phyloP scores from a whole-genome alignment of 1,284 basidiomycete species.

The Fistulina hepatica region DNA sequence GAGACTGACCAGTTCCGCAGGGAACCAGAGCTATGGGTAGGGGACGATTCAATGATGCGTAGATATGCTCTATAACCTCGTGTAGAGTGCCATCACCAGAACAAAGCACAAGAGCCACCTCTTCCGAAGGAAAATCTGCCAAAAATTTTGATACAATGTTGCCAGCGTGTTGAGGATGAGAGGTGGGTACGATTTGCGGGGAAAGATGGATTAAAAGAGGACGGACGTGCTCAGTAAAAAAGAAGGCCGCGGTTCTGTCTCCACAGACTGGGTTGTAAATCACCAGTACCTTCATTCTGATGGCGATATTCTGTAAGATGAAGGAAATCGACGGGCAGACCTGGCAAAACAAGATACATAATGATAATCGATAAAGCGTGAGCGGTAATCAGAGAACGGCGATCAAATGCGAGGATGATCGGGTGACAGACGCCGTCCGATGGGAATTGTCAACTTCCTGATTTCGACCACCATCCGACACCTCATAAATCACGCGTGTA shows the following conservation, averaged over 20 bases:
- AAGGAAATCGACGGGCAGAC: constrained; percentile 1
- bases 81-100: constrained; percentile 89
- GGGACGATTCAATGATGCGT: constrained; percentile 21
- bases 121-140: constrained; percentile 15
- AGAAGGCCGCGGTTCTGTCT: constrained; percentile 18
- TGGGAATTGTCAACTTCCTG: too few species aligned
- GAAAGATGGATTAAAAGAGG: constrained; percentile 48
- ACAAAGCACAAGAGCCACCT: constrained; percentile 48
- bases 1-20: not conserved
- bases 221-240: constrained; percentile 51
- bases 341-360: too few species aligned
- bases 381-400: too few species aligned
- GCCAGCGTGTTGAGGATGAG: not conserved
- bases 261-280: constrained; percentile 14
- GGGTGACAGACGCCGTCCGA: too few species aligned
- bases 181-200: constrained; percentile 34
- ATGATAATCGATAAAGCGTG: too few species aligned
- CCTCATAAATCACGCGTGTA: too few species aligned
- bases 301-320: not conserved
- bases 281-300: constrained; percentile 6
- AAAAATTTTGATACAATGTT: too few species aligned
- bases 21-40: constrained; percentile 50
- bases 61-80: constrained; percentile 61
- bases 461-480: too few species aligned
- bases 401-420: too few species aligned